These are phyloP conservation scores for Cercospora nicotianae DNA, from an alignment of 2,329 filamentous ascomycete species.

Conservation along the genomic window DNA sequence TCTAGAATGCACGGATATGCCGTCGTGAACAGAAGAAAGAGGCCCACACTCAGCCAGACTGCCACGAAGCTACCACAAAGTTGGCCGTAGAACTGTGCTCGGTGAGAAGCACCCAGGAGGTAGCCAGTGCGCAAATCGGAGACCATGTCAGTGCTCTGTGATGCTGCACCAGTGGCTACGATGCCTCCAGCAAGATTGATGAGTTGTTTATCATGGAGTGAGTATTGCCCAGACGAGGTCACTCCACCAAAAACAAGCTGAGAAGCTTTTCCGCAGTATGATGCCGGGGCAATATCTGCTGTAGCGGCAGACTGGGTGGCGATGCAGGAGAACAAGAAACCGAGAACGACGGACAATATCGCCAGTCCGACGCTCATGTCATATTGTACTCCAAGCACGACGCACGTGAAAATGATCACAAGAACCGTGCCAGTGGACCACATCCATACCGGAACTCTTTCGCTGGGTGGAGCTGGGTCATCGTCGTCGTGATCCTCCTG, in stretches of 20 bases:
- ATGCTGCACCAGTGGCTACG: slow-evolving; percentile 38
- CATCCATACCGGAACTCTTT: slow-evolving; percentile 53
- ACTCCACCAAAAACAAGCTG: slow-evolving; percentile 66
- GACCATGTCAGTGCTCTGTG: slow-evolving; percentile 50
- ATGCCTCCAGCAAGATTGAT: slow-evolving; percentile 63
- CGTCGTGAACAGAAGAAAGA: slow-evolving; percentile 64
- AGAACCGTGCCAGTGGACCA: slow-evolving; percentile 51
- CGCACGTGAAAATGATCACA: slow-evolving; percentile 40
- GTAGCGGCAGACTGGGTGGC: slow-evolving; percentile 55
- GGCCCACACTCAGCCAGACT: slow-evolving; percentile 62
- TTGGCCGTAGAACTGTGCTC: slow-evolving; percentile 65
- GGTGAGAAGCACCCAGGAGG: slow-evolving; percentile 61
- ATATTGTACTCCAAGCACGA: slow-evolving; percentile 54
- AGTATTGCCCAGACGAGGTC: slow-evolving; percentile 54
- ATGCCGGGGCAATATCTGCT: slow-evolving; percentile 55
- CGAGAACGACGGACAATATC: slow-evolving; percentile 55
- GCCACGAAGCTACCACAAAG: slow-evolving; percentile 61
- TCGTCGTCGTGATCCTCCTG: slow-evolving; percentile 35
- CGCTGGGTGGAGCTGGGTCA: slow-evolving; percentile 51
- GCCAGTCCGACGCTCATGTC: slow-evolving; percentile 57
- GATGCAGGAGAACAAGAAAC: slow-evolving; percentile 54
- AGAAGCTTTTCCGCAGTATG: slow-evolving; percentile 63
- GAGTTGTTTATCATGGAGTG: slow-evolving; percentile 54
- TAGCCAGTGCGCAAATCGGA: slow-evolving; percentile 66
- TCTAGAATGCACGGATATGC: slow-evolving; percentile 65